Evolutionary conservation across 441 rosid species (phyloP), one percentile per base, ranked within the genome.

Genomic region (Macaranga tanarius): DNA sequence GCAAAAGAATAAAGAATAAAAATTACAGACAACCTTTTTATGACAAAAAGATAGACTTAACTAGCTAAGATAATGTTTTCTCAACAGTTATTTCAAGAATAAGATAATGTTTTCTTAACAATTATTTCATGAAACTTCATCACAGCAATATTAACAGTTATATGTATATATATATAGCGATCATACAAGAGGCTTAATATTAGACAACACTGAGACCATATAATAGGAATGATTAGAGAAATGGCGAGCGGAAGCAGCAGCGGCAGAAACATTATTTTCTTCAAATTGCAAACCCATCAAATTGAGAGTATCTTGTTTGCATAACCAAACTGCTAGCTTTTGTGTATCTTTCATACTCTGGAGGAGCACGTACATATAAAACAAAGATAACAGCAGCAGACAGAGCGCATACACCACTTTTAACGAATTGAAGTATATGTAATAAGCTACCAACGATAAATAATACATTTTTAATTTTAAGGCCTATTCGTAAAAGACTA

Each of bases 371-470:
- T 69, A 70, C 73, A 78, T 40, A 70, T 73, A 44, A 20, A 81
- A 70, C 22, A 65, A 56, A 48, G 69, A 74, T 67, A 75, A 8
- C 2, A 62, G 5, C 17, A 78, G 65, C 1, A 81, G 73, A 66
- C 73, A 81, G 26, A 78, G 34, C 22, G 40, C 44, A 54, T 75
- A 78, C 20, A 66, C 4, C 11, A 78, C 78, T 65, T 75, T 81
- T 0, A 57, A 69, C 0, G 72, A 58, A 34, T 78, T 78, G 58
- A 78, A 73, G n/a, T 55, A 78, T 26, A 81, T 55, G 65, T 78
- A 78, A 73, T 81, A 81, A 7, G 79, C 81, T 10, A 60, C 69
- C 73, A 75, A 25, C 0, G 74, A 45, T 12, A 62, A 54, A 74
- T 75, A 75, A 70, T 70, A 81, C 84, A n/a, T n/a, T n/a, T n/a